Evolutionary conservation across 495 filamentous ascomycete genomes (phyloP).

Genomic region (Penicillium maclennaniae): DNA sequence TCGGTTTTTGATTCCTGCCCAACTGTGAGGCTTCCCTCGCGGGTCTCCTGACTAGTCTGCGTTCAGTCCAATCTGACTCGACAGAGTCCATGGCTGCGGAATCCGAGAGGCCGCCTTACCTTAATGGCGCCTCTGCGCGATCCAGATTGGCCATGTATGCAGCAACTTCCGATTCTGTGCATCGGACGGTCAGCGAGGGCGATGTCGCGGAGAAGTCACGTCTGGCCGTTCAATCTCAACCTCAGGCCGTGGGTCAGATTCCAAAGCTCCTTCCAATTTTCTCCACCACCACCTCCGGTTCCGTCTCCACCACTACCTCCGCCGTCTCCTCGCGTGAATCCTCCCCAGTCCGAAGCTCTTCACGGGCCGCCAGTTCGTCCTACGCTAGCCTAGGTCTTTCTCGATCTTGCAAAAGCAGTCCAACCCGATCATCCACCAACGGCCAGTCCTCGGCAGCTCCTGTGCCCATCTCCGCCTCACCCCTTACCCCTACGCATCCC

Average conservation of each 20-base stretch:
- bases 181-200: conserved; percentile 29
- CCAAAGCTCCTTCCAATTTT: conserved; percentile 36
- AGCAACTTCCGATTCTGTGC: conserved; percentile 22
- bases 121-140: conserved; percentile 33
- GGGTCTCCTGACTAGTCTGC: conserved; percentile 41
- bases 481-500: conserved; percentile 58
- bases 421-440: conserved; percentile 49
- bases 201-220: conserved; percentile 34
- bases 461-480: conserved; percentile 48
- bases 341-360: conserved; percentile 42
- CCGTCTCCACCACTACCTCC: conserved; percentile 40
- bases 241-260: conserved; percentile 33
- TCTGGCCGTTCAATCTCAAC: conserved; percentile 28
- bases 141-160: conserved; percentile 30
- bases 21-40: conserved; percentile 35
- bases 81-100: conserved; percentile 41
- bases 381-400: conserved; percentile 33
- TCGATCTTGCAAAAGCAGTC: conserved; percentile 70
- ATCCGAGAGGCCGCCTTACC: conserved; percentile 44
- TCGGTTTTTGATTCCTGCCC: conserved; percentile 25
- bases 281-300: conserved; percentile 26
- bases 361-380: conserved; percentile 31
- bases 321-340: conserved; percentile 48
- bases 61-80: conserved; percentile 33
- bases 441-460: conserved; percentile 34